Evolutionary conservation across 192 early-diverging fungal genomes (phyloP), one percentile per base, ranked within the genome.

Genomic region (Glomus cerebriforme): DNA sequence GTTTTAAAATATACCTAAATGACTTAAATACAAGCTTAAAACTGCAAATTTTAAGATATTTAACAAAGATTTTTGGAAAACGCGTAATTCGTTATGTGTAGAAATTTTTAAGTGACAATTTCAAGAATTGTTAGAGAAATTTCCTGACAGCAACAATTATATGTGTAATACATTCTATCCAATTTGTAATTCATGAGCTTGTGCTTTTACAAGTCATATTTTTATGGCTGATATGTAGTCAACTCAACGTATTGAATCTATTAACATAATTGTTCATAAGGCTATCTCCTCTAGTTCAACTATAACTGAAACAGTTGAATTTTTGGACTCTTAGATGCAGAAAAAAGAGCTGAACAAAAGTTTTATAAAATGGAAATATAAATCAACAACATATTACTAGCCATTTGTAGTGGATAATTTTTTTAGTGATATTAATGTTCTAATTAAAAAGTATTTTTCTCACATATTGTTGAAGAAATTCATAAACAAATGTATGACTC

Each of bases 221-320:
- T 80, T 80, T 58, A 76, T 22, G 27, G 79, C 49, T 12, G 24
- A 65, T 12, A 76, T 76, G 37, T 75, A 81, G 37, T 77, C 35
- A 19, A 77, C 74, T 4, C 75, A 81, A 29, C 27, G 39, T 24
- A 59, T 81, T 17, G 37, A 71, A 49, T 26, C 62, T 0, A 59
- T 71, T 15, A 19, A 80, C 24, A 9, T 26, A 6, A 37, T 71
- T 22, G 34, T 69, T 6, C 39, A 79, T 24, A 79, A 71, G 8
- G 43, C 15, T 19, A 29, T 67, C 24, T 62, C 59, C 26, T 62
- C 10, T 8, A 62, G 22, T 62, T 62, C 59, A n/a, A 62, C 24
- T 62, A 62, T 62, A 7, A 9, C 26, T 62, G 24, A 62, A 26
- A 7, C 7, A 62, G 24, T 26, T 24, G n/a, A 24, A 62, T 22